Evolutionary conservation across 2,329 filamentous ascomycete genomes (phyloP), one percentile per base, ranked within the genome.

Genomic region (Ploettnerulaceae sp.): DNA sequence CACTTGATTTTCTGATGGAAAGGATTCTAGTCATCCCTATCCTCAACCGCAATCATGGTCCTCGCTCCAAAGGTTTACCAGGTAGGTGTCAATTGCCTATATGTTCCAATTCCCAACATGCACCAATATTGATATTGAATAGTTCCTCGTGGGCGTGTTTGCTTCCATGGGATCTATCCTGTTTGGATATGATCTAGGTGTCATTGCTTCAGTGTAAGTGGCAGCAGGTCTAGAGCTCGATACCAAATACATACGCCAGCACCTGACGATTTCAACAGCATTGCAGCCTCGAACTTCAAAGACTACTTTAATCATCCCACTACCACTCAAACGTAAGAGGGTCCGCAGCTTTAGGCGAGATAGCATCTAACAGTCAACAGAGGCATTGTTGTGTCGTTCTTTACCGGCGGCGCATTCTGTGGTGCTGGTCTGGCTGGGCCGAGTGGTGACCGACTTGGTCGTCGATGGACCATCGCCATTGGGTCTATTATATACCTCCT

Each of bases 361-460:
- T 54, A 36, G 48, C 28, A n/a, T 32, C 11, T 36, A n/a, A 18
- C n/a, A 82, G 74, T 28, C 35, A n/a, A 15, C 14, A 82, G 74
- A 28, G 85, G 84, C 43, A 77, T 84, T 3, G 82, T 89, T 0
- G 86, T 90, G 1, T 86, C 84, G 1, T 74, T 89, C 49, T 90
- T 91, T 64, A 91, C 86, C 0, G 83, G 75, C 2, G 80, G 86
- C 34, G 28, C 64, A 2, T 66, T 67, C 32, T 69, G 67, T 31
- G 75, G 75, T n/a, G 85, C 85, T 17, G 88, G 88, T 28, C 39
- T 61, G 12, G 60, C 61, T 35, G 61, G 60, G 14, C 57, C 57
- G 47, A 40, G 25, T 26, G 85, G 81, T 29, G 86, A 86, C 49
- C 69, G 62, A 46, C 66, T 88, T 2, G 86, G 87, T 33, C 77